phyloP scores from a whole-genome alignment of 768 basidiomycete genomes.

The Tricholoma bakamatsutake region DNA sequence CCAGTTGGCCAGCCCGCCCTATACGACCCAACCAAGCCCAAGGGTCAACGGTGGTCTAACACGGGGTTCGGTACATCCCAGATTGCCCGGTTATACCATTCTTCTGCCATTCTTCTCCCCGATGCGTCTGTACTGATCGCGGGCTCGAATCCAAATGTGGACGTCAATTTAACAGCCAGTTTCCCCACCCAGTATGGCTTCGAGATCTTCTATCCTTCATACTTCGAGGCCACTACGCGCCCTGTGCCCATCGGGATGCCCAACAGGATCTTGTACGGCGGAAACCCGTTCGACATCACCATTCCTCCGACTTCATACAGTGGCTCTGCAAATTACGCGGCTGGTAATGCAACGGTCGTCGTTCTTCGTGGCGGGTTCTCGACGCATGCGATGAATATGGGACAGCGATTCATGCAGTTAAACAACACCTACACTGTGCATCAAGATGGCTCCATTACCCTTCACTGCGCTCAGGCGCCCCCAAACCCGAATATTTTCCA shows the following conservation, averaged over 20 bases:
- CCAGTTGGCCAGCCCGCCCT: slow-evolving; percentile 78
- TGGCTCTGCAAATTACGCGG: slow-evolving; percentile 62
- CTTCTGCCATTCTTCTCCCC: slow-evolving; percentile 82
- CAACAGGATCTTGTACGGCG: slow-evolving; percentile 77
- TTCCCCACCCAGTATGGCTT: slow-evolving; percentile 78
- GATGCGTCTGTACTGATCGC: slow-evolving; percentile 84
- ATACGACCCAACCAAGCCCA: slow-evolving; percentile 71
- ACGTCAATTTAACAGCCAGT: slow-evolving; percentile 55
- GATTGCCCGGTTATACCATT: slow-evolving; percentile 88
- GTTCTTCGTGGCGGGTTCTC: slow-evolving; percentile 83
- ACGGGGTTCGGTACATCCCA: slow-evolving; percentile 52
- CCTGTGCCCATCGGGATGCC: slow-evolving; percentile 72
- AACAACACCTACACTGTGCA: slow-evolving; percentile 83
- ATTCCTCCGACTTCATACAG: slow-evolving; percentile 62
- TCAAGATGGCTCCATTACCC: slow-evolving; percentile 64
- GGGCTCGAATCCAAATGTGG: slow-evolving; percentile 91
- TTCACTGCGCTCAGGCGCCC: slow-evolving; percentile 79
- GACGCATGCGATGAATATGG: slow-evolving; percentile 87
- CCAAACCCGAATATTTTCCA: slow-evolving; percentile 83
- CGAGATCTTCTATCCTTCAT: slow-evolving; percentile 89
- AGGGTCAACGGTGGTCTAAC: slow-evolving; percentile 71
- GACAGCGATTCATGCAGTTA: slow-evolving; percentile 75
- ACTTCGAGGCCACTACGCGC: slow-evolving; percentile 65
- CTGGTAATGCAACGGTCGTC: slow-evolving; percentile 68
- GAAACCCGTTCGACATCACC: slow-evolving; percentile 68